Conservation (phyloP, 2,329 filamentous ascomycete species). For the Sarocladium kiliense region DNA sequence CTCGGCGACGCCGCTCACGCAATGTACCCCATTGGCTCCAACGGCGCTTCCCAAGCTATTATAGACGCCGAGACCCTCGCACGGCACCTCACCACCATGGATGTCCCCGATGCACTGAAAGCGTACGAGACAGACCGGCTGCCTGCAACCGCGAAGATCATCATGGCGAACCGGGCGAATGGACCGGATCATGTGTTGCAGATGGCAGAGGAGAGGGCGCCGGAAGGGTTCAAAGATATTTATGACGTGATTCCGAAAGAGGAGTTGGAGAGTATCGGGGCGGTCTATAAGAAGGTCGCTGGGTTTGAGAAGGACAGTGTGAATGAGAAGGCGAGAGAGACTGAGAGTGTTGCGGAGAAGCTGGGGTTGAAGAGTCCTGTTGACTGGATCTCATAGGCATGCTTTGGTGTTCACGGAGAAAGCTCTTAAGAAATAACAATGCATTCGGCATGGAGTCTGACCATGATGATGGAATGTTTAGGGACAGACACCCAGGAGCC, state of each 20-base stretch:
- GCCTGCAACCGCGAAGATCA: conserved; percentile 2
- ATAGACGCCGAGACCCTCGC: conserved; percentile 8
- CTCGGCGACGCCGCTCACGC: conserved; percentile 6
- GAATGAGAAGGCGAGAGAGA: background rate
- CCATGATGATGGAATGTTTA: no score
- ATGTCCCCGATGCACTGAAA: background rate
- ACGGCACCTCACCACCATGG: background rate
- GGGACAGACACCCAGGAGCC: no score
- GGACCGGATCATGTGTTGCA: conserved; percentile 1
- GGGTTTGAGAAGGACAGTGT: conserved; percentile 3
- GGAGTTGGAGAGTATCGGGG: conserved; percentile 4
- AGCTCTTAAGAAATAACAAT: background rate
- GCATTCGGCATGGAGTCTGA: background rate
- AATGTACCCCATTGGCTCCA: conserved; percentile 7
- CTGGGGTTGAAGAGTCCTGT: background rate
- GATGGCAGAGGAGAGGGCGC: conserved; percentile 1
- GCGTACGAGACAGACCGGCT: conserved; percentile 5
- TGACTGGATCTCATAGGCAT: conserved; percentile 4
- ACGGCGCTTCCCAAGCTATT: conserved; percentile 5
- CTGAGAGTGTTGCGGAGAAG: background rate
- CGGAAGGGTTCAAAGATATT: background rate
- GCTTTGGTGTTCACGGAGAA: background rate
- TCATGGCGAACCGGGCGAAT: conserved; percentile 7
- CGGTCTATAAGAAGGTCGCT: conserved; percentile 5
- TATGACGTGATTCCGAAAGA: conserved; percentile 6